Evolutionary conservation across 108 stramenopile species (phyloP).

Genomic region (Conticribra weissflogii): DNA sequence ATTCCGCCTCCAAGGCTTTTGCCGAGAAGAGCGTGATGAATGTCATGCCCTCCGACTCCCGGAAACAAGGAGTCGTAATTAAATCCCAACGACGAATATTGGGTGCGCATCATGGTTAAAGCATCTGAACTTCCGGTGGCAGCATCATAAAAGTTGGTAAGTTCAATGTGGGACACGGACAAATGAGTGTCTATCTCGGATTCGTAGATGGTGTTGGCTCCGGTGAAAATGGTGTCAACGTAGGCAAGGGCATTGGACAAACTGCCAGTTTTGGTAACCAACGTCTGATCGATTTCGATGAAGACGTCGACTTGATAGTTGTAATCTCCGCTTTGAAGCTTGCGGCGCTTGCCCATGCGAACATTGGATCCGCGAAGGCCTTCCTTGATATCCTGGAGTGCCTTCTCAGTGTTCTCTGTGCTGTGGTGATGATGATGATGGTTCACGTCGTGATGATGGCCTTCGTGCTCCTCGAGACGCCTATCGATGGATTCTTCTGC

Average conservation of each 20-base stretch:
- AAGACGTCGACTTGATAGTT: neutral
- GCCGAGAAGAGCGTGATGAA: constrained; percentile 31
- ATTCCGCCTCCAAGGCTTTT: constrained; percentile 22
- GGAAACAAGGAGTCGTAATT: neutral
- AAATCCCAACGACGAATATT: neutral
- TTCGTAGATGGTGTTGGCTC: constrained; percentile 26
- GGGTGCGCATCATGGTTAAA: constrained; percentile 8
- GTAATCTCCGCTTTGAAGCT: neutral
- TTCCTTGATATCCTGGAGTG: neutral
- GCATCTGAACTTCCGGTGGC: constrained; percentile 4
- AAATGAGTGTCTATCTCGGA: constrained; percentile 30
- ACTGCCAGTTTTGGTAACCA: neutral
- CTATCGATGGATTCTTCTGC: neutral
- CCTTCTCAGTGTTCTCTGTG: neutral
- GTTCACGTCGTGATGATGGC: too few relatives aligned
- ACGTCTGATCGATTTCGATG: constrained; percentile 6
- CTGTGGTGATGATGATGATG: neutral
- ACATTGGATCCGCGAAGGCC: constrained; percentile 3
- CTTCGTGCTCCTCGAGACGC: neutral
- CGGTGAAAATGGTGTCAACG: constrained; percentile 18
- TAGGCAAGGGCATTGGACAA: constrained; percentile 11
- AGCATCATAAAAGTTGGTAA: constrained; percentile 8
- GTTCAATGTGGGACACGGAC: constrained; percentile 1
- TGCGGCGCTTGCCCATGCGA: constrained; percentile 5
- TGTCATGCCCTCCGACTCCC: neutral